These are phyloP conservation scores for Irpex sp. DNA, from an alignment of 1,284 basidiomycete species.

Conservation along the genomic window DNA sequence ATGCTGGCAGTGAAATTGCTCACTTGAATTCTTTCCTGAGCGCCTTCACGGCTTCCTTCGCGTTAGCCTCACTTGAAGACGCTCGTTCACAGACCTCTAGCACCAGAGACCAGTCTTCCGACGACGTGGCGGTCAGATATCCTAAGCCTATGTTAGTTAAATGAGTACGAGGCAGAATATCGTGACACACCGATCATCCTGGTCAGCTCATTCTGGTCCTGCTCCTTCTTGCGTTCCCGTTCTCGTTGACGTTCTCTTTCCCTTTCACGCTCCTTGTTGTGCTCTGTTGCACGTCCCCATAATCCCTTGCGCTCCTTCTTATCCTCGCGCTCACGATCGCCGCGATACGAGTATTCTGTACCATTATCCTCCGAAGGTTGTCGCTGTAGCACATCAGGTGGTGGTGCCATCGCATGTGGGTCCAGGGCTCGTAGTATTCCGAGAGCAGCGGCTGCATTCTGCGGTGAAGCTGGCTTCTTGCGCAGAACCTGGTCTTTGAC, in stretches of 20 bases:
- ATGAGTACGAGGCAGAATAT: not conserved
- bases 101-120: constrained; percentile 76
- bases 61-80: constrained; percentile 58
- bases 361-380: constrained; percentile 25
- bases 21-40: constrained; percentile 76
- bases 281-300: constrained; percentile 41
- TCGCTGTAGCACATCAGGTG: constrained; percentile 19
- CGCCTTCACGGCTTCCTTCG: constrained; percentile 73
- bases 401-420: constrained; percentile 35
- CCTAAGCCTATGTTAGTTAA: constrained; percentile 36
- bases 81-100: constrained; percentile 77
- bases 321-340: constrained; percentile 20
- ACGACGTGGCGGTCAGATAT: constrained; percentile 68
- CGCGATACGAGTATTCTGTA: constrained; percentile 27
- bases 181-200: constrained; percentile 59
- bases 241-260: constrained; percentile 22
- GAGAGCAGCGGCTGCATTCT: constrained; percentile 36
- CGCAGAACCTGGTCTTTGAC: constrained; percentile 22
- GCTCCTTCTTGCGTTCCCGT: constrained; percentile 35
- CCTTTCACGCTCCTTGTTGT: constrained; percentile 19
- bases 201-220: constrained; percentile 49
- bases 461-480: constrained; percentile 31
- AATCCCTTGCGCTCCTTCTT: constrained; percentile 47
- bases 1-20: constrained; percentile 18
- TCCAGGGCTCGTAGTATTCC: constrained; percentile 59